Percentiles rank a stretch among this genome's conserved stretches.
Evolutionary conservation across 192 early-diverging fungal species (phyloP).

Genomic region (Backusella australiensis): DNA sequence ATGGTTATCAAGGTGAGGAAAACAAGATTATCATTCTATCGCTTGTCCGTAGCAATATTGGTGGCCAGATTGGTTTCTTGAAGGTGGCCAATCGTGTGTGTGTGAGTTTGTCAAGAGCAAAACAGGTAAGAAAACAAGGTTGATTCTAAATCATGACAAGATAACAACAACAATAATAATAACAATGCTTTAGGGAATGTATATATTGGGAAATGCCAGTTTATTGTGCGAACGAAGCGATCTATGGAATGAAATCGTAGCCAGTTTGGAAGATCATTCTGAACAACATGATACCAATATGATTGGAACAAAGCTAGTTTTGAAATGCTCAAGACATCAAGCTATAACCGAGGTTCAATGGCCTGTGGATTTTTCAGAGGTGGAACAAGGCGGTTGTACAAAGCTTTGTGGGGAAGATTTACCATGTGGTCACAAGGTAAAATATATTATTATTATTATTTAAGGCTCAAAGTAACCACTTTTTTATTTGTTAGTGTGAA

Average conservation of each 20-base stretch:
- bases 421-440: conserved; percentile 36
- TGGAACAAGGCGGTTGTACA: conserved; percentile 46
- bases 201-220: conserved; percentile 52
- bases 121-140: conserved; percentile 33
- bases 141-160: neutral
- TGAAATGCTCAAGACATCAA: conserved; percentile 41
- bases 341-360: conserved; percentile 36
- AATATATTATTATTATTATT: neutral
- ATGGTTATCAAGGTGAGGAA: conserved; percentile 98
- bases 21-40: conserved; percentile 97
- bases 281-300: conserved; percentile 14
- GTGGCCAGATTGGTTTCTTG: conserved; percentile 83
- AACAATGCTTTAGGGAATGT: conserved; percentile 42
- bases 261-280: conserved; percentile 22
- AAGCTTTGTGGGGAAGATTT: conserved; percentile 35
- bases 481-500: conserved; percentile 16
- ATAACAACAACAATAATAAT: neutral
- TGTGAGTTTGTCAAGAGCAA: conserved; percentile 56
- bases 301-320: conserved; percentile 40
- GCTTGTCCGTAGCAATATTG: conserved; percentile 88
- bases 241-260: conserved; percentile 48
- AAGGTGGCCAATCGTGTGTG: conserved; percentile 60
- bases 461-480: neutral
- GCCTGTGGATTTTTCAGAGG: conserved; percentile 44
- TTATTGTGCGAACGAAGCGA: conserved; percentile 41